phyloP scores from a whole-genome alignment of 169 alveolate species.

The Babesia sp. region DNA sequence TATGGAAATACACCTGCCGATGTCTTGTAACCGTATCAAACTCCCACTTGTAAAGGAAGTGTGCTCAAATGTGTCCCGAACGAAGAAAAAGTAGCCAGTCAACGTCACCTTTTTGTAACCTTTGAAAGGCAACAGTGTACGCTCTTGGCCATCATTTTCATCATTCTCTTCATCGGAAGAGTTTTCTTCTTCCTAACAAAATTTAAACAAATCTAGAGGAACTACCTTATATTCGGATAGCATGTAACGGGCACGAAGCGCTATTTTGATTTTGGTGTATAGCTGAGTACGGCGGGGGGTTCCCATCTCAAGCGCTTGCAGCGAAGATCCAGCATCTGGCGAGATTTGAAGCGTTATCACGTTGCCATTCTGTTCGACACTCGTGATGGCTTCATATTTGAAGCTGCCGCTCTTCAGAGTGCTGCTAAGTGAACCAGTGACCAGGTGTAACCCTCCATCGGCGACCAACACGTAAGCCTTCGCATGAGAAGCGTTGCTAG shows the following conservation, averaged over 20 bases:
- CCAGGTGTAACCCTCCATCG: constrained; percentile 35
- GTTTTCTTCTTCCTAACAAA: constrained; percentile 21
- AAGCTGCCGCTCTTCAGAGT: constrained; percentile 46
- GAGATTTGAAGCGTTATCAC: background rate
- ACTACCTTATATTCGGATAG: constrained; percentile 14
- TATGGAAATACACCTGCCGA: constrained; percentile 40
- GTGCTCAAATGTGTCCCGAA: constrained; percentile 38
- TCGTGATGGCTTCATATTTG: constrained; percentile 13
- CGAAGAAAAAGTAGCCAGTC: constrained; percentile 49
- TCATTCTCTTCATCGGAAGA: constrained; percentile 20
- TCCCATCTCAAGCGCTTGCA: constrained; percentile 20
- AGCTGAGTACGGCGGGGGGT: constrained; percentile 45
- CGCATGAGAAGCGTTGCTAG: constrained; percentile 31
- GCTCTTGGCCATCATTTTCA: background rate
- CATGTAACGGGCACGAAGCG: constrained; percentile 28
- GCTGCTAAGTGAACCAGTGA: constrained; percentile 18
- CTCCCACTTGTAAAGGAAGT: constrained; percentile 43
- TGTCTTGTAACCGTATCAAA: constrained; percentile 35
- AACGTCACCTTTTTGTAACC: constrained; percentile 52
- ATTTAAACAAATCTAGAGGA: background rate
- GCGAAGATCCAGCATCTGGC: background rate
- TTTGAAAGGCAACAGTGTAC: constrained; percentile 52
- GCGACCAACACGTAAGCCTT: constrained; percentile 55
- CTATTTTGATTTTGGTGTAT: constrained; percentile 38
- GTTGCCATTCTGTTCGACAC: background rate